phyloP scores from a whole-genome alignment of 352 stramenopile genomes.

The Labyrinthula sp. region DNA sequence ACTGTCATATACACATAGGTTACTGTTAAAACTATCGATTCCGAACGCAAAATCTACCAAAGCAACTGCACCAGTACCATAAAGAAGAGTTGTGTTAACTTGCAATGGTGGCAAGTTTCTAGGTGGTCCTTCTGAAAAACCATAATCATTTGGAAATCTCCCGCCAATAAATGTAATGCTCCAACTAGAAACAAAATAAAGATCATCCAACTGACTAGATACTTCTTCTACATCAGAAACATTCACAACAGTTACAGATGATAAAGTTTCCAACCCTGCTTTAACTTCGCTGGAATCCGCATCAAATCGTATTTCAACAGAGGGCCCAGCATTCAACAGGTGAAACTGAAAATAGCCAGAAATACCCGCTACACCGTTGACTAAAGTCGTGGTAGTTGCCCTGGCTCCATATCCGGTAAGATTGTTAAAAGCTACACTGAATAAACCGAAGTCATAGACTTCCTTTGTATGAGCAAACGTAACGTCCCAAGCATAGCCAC shows the following conservation, averaged over 20 bases:
- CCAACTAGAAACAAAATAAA: constrained; percentile 3
- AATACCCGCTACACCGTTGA: constrained; percentile 2
- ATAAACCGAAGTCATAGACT: constrained; percentile 10
- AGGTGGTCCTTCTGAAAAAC: constrained; percentile 7
- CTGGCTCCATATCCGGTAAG: constrained; percentile 4
- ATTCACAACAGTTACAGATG: constrained; percentile 46
- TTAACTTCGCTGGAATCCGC: constrained; percentile 42
- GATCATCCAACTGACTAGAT: not conserved
- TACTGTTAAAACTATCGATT: too few species aligned
- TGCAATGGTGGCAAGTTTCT: constrained; percentile 18
- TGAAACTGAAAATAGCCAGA: constrained; percentile 10
- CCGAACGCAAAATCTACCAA: constrained; percentile 17
- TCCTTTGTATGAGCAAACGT: constrained; percentile 2
- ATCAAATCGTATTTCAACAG: constrained; percentile 2
- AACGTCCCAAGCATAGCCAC: constrained; percentile 18
- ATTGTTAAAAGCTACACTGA: constrained; percentile 1
- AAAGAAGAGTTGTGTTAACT: constrained; percentile 12
- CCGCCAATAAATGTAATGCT: constrained; percentile 23
- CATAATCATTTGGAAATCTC: constrained; percentile 3
- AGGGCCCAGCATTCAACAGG: constrained; percentile 12
- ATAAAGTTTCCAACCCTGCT: constrained; percentile 48
- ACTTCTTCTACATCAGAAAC: too few species aligned
- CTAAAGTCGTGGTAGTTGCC: constrained; percentile 1
- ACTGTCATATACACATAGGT: too few species aligned
- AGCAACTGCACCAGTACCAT: constrained; percentile 6